Evolutionary conservation across 2,329 filamentous ascomycete genomes (phyloP), one percentile per base, ranked within the genome.

Genomic region (Zarea fungicola): DNA sequence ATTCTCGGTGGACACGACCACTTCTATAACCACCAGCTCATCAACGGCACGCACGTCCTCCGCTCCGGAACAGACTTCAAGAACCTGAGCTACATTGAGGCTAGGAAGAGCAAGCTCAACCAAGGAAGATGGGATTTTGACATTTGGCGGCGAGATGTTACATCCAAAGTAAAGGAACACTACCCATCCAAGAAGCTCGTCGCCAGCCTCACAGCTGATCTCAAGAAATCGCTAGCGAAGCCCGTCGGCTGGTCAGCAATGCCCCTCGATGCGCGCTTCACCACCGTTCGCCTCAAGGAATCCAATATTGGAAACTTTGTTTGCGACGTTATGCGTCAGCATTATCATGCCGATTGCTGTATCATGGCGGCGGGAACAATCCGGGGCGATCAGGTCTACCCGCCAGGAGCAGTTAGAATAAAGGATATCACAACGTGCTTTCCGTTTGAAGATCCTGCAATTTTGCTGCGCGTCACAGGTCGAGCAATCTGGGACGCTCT

Each of bases 61-160:
- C 81, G 91, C 2, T 95, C 88, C 0, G 90, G 91, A 1, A 89
- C 84, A 16, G 91, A 96, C 64, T 96, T 96, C 69, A 95, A 93
- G 68, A 87, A 96, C 63, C 72, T 96, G 28, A 93, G 87, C 62
- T 95, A 95, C 61, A 78, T 96, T 45, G 88, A 95, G 64, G 86
- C 81, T 1, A 80, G 87, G 57, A 75, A 80, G 19, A 81, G 77
- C 54, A 50, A 63, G 1, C 58, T 71, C 60, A 58, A 61, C 16
- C 54, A 62, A 14, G 61, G 59, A 14, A 76, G 77, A 16, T 96
- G 89, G 89, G 81, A 92, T 55, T 84, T 95, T 56, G 80, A 84
- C 53, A 92, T 96, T 53, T 75, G 76, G 55, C 78, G 89, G 21
- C 77, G 87, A 26, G 89, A 96, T 56, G 71, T 93, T 29, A 78